Percentiles rank a stretch among this genome's conserved stretches.
Conservation (phyloP, 495 filamentous ascomycete genomes). For the Platismatia glauca region DNA sequence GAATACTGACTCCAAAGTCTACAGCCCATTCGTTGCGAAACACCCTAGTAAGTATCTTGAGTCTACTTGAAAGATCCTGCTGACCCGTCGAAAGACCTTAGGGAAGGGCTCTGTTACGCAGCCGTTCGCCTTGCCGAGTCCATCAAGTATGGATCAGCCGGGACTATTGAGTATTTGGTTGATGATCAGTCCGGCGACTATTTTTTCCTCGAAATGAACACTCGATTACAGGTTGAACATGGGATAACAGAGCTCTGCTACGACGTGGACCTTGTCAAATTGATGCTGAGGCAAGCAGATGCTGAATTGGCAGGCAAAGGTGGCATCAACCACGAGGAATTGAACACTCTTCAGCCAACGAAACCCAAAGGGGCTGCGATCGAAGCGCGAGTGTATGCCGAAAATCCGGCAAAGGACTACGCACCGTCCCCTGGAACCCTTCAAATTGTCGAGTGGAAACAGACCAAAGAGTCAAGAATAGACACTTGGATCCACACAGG, state of each 20-base stretch:
- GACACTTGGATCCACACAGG: constrained; percentile 56
- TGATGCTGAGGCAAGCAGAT: constrained; percentile 48
- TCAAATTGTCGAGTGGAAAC: constrained; percentile 45
- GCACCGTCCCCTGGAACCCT: constrained; percentile 49
- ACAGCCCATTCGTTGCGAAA: constrained; percentile 41
- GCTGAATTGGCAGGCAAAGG: constrained; percentile 33
- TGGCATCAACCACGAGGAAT: constrained; percentile 30
- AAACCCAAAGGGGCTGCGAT: constrained; percentile 43
- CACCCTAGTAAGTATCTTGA: constrained; percentile 25
- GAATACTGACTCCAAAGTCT: too few species aligned
- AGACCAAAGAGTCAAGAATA: constrained; percentile 38
- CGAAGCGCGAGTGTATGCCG: constrained; percentile 53
- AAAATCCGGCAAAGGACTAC: constrained; percentile 49
- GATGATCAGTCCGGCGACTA: constrained; percentile 49
- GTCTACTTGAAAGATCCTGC: background rate
- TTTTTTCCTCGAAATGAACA: constrained; percentile 65
- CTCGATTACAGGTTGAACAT: constrained; percentile 59
- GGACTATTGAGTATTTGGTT: constrained; percentile 57
- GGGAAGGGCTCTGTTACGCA: constrained; percentile 40
- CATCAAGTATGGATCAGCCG: constrained; percentile 49
- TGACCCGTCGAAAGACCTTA: constrained; percentile 29
- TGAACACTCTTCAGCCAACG: constrained; percentile 29
- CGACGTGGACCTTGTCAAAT: constrained; percentile 48
- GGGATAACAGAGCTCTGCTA: constrained; percentile 54
- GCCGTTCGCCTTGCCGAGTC: constrained; percentile 43